A percentile compares a stretch with the other conserved stretches of the same genome.
These are phyloP conservation scores for Eucalyptus dawsonii DNA, from an alignment of 345 rosid species.

Conservation along the genomic window DNA sequence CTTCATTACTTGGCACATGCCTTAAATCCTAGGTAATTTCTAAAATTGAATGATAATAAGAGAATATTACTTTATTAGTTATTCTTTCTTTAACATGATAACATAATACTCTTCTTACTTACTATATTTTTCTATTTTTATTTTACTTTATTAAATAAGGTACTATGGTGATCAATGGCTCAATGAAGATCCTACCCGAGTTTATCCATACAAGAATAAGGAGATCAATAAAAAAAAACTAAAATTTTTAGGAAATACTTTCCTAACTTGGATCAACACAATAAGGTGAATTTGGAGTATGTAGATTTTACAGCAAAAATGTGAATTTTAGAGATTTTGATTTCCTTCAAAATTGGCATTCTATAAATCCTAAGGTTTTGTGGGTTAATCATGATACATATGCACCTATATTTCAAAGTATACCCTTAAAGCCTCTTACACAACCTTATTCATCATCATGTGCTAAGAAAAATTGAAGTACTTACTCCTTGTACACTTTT, in stretches of 20 bases:
- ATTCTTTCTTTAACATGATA: not conserved
- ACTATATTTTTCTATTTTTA: not conserved
- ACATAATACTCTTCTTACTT: not conserved
- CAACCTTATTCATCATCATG: not conserved
- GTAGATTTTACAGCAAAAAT: not conserved
- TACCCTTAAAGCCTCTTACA: not conserved
- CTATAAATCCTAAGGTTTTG: not conserved
- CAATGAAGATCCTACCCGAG: not conserved
- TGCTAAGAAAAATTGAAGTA: not conserved
- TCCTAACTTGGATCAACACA: not conserved
- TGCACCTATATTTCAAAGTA: not conserved
- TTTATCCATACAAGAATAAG: not conserved
- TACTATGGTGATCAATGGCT: not conserved
- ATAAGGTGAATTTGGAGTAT: not conserved
- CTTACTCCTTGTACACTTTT: not conserved
- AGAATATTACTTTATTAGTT: not conserved
- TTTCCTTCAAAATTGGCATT: not conserved
- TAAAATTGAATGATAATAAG: not conserved
- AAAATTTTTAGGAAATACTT: not conserved
- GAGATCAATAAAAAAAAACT: not conserved
- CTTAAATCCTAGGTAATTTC: not conserved
- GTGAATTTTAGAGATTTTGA: not conserved
- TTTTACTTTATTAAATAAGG: not conserved
- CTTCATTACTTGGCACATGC: not conserved
- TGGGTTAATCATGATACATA: not conserved